Evolutionary conservation across 768 basidiomycete genomes (phyloP).

Genomic region (Russula olivacea): DNA sequence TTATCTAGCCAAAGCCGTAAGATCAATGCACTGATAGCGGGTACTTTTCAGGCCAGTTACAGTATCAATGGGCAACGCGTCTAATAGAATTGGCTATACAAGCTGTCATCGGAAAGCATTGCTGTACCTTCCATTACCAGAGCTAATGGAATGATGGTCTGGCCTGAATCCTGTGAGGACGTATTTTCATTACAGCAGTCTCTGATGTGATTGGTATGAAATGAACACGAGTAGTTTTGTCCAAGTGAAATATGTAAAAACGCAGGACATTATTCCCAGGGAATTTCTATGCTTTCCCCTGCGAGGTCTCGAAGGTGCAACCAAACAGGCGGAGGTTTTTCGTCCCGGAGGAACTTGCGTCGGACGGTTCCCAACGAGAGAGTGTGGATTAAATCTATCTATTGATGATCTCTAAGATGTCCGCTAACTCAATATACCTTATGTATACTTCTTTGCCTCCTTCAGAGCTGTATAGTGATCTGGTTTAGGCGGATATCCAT

Average conservation of each 20-base stretch:
- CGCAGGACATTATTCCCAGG: not conserved
- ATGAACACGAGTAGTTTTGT: too few relatives aligned
- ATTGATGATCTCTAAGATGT: not conserved
- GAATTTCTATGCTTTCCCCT: not conserved
- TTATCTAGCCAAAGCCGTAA: too few relatives aligned
- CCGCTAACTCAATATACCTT: not conserved
- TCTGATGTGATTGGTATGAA: too few relatives aligned
- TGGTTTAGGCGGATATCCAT: constrained; percentile 45
- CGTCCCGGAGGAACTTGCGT: not conserved
- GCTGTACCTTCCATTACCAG: too few relatives aligned
- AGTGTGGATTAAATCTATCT: not conserved
- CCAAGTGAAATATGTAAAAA: not conserved
- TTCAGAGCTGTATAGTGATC: constrained; percentile 54
- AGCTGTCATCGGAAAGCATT: too few relatives aligned
- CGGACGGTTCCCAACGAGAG: not conserved
- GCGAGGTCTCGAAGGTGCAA: not conserved
- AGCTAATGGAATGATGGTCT: too few relatives aligned
- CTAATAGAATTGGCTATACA: too few relatives aligned
- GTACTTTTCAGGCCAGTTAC: too few relatives aligned
- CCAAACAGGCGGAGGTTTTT: not conserved
- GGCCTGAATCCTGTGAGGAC: too few relatives aligned
- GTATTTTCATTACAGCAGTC: too few relatives aligned
- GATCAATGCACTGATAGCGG: too few relatives aligned
- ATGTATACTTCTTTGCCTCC: constrained; percentile 22
- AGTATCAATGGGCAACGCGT: too few relatives aligned